Evolutionary conservation across 2,329 filamentous ascomycete species (phyloP), one percentile per base, ranked within the genome.

Genomic region (Fusarium caatingaense): DNA sequence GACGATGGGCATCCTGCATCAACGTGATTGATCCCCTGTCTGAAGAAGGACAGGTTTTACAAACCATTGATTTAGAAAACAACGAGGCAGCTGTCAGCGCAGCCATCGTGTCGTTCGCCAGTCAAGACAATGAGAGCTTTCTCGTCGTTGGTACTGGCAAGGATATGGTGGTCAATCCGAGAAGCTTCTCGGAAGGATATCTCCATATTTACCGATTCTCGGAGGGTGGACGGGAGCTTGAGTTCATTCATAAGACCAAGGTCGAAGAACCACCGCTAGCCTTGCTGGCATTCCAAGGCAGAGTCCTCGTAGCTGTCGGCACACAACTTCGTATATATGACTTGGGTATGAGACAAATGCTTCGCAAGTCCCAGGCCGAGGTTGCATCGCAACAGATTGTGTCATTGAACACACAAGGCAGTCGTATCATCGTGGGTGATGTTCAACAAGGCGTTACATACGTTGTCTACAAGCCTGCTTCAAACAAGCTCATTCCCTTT

Each of bases 211-310:
- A 98, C 80, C 90, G 93, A 44, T 93, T 99, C 79, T 88, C 92
- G 54, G 92, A 97, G 50, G 89, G 93, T 66, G 97, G 97, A n/a
- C 90, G 89, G 58, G 90, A 93, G 74, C 87, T 99, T 18, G 93
- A 98, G 76, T 96, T 98, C 62, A 94, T 98, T 68, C 96, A 99
- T 82, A 98, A 98, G 80, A 99, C 97, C 1, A 93, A 94, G 75
- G 88, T 98, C 9, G 93, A 97, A 71, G 91, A 94, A 69, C 94
- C 95, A 4, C 93, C 97, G 2, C 89, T 93, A 74, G 95, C 96
- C n/a, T 85, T 99, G 18, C 84, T 96, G n/a, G 86, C 89, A 5
- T 99, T 99, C 84, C 95, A 98, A 79, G 97, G 97, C 30, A 92
- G 92, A 70, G 85, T 99, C 1, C 83, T 97, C 5, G 92, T 92